Percentiles rank a stretch among this genome's conserved stretches.
Conservation (phyloP, 2,329 filamentous ascomycete species). For the Neurospora crassa region DNA sequence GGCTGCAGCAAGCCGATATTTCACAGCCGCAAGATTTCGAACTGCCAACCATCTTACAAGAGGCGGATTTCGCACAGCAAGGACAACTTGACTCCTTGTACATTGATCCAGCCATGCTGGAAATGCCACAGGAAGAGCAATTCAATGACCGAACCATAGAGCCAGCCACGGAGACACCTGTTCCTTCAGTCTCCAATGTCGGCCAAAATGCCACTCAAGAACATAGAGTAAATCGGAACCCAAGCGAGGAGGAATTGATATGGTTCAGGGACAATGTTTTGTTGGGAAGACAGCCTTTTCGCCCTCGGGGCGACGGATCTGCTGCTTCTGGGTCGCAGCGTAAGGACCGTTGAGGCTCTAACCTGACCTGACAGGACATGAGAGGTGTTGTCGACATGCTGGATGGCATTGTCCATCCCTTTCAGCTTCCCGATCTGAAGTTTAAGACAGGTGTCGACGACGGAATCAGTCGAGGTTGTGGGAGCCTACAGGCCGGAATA, state of each 20-base stretch:
- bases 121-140: too few species aligned
- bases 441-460: not conserved
- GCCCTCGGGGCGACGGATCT: not conserved
- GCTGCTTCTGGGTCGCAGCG: not conserved
- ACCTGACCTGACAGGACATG: not conserved
- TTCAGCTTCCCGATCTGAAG: not conserved
- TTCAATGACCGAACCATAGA: not conserved
- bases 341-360: not conserved
- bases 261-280: not conserved
- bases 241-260: not conserved
- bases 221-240: not conserved
- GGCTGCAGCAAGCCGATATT: not conserved
- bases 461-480: rapidly evolving
- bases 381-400: not conserved
- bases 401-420: not conserved
- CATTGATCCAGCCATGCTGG: too few species aligned
- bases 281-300: not conserved
- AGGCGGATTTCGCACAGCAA: not conserved
- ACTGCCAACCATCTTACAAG: not conserved
- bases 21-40: not conserved
- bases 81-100: too few species aligned
- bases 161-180: not conserved
- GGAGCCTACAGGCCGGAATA: not conserved
- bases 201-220: not conserved
- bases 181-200: not conserved